Conservation (phyloP, 2,329 filamentous ascomycete genomes). For the Aotearoamyces nothofagi region DNA sequence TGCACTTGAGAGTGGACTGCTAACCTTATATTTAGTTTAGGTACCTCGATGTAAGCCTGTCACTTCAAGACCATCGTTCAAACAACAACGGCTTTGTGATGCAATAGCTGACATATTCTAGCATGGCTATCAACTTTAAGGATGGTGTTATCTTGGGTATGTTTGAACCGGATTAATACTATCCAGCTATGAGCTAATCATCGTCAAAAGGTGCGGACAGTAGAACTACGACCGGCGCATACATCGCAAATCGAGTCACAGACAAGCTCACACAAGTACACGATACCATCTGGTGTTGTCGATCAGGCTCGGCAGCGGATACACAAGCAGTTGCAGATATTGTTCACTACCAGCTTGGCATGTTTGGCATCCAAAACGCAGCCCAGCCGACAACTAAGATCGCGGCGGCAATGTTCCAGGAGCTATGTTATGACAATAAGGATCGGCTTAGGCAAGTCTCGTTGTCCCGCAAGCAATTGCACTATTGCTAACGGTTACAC, state of each 20-base stretch:
- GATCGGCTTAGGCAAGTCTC: constrained; percentile 67
- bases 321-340: constrained; percentile 97
- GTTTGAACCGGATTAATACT: too few species aligned
- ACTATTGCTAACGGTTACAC: constrained; percentile 10
- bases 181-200: not conserved
- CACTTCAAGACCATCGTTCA: too few species aligned
- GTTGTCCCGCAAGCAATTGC: not conserved
- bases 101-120: too few species aligned
- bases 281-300: constrained; percentile 99
- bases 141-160: constrained; percentile 85
- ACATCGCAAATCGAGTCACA: constrained; percentile 97
- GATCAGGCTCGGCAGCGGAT: constrained; percentile 91
- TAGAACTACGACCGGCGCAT: constrained; percentile 90
- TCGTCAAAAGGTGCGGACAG: constrained; percentile 65
- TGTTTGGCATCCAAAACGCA: constrained; percentile 83
- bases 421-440: constrained; percentile 97
- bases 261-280: constrained; percentile 98
- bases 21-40: constrained; percentile 47
- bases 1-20: constrained; percentile 7
- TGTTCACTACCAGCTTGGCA: constrained; percentile 86
- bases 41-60: constrained; percentile 78
- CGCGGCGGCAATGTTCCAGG: constrained; percentile 90
- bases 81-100: too few species aligned
- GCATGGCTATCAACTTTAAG: constrained; percentile 98
- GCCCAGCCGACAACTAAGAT: constrained; percentile 88